Evolutionary conservation across 2,329 filamentous ascomycete species (phyloP).

Genomic region (Cordyceps fumosorosea): DNA sequence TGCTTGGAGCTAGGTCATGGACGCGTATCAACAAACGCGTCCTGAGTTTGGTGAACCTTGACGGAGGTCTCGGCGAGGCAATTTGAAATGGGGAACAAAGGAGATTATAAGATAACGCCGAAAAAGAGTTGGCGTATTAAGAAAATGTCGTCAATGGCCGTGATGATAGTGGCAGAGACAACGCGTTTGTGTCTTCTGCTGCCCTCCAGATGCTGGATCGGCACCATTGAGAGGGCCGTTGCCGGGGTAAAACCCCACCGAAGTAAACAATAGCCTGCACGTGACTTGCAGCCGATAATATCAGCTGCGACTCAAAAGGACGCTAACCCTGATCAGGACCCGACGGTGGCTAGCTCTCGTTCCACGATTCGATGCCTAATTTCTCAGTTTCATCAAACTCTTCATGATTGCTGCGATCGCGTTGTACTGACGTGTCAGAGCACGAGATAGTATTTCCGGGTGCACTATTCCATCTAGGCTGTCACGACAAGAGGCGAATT

Average conservation of each 20-base stretch:
- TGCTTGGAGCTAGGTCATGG: conserved; percentile 15
- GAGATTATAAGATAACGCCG: not conserved
- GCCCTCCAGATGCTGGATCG: not conserved
- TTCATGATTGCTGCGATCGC: not conserved
- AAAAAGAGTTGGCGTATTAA: not conserved
- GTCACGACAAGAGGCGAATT: not conserved
- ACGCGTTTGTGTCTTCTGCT: not conserved
- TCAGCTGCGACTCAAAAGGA: not conserved
- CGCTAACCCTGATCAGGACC: conserved; percentile 5
- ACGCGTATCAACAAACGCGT: conserved; percentile 22
- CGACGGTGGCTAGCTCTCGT: not conserved
- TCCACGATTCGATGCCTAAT: conserved; percentile 1
- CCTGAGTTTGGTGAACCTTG: not conserved
- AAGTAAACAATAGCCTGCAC: conserved; percentile 26
- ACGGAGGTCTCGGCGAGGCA: conserved; percentile 7
- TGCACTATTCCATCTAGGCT: not conserved
- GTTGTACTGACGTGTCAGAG: not conserved
- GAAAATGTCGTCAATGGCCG: not conserved
- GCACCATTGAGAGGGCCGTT: conserved; percentile 17
- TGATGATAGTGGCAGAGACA: conserved; percentile 1
- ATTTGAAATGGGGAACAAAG: conserved; percentile 17
- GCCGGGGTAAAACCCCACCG: conserved; percentile 20
- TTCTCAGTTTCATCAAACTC: conserved; percentile 3
- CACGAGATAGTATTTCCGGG: not conserved
- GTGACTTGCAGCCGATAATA: conserved; percentile 15